These are phyloP conservation scores for Sambucus nigra DNA, from an alignment of 129 eudicot species.

Conservation along the genomic window DNA sequence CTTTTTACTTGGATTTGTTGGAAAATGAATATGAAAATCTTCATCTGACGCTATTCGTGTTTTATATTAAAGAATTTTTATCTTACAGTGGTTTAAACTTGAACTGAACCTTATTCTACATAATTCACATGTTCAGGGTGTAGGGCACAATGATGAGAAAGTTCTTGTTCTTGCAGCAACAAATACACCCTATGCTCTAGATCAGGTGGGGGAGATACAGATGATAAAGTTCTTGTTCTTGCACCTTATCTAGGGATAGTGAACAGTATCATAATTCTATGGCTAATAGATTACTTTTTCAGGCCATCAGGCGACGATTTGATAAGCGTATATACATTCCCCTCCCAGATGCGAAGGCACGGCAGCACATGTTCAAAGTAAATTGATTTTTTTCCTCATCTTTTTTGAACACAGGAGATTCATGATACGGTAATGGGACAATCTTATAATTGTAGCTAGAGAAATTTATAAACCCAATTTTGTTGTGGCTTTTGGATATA, in stretches of 20 bases:
- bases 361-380: conserved; percentile 98
- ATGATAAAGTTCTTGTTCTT: too few relatives aligned
- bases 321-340: conserved; percentile 99
- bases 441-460: neutral
- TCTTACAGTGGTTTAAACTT: neutral
- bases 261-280: neutral
- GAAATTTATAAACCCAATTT: neutral
- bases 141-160: conserved; percentile 96
- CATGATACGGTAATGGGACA: too few relatives aligned
- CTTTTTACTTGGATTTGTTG: too few relatives aligned
- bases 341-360: conserved; percentile 89
- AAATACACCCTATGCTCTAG: conserved; percentile 95
- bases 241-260: too few relatives aligned
- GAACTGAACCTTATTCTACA: neutral
- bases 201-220: conserved; percentile 52
- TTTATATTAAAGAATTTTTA: too few relatives aligned
- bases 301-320: conserved; percentile 92
- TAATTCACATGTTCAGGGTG: conserved; percentile 53
- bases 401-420: too few relatives aligned
- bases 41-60: too few relatives aligned
- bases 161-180: conserved; percentile 99
- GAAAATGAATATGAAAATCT: too few relatives aligned
- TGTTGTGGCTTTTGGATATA: conserved; percentile 4
- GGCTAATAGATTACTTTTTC: conserved; percentile 11
- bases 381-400: neutral